A percentile compares a stretch with the other conserved stretches of the same genome.
phyloP scores from a whole-genome alignment of 306 rosid species.

The Crotalaria pallida region DNA sequence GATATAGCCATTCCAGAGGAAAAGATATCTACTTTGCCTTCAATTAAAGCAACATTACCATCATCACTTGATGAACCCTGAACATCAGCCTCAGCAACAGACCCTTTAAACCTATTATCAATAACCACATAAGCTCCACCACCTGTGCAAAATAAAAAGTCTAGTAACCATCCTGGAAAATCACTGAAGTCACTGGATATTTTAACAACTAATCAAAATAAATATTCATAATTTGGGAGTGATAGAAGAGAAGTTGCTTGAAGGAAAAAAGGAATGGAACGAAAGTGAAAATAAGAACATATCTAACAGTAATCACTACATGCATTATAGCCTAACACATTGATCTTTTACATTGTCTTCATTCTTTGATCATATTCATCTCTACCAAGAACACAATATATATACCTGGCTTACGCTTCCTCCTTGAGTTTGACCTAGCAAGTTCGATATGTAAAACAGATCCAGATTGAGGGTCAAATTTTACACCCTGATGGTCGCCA shows the following conservation, averaged over 20 bases:
- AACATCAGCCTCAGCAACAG: slow-evolving; percentile 50
- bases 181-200: not conserved
- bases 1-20: slow-evolving; percentile 3
- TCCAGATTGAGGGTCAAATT: slow-evolving; percentile 95
- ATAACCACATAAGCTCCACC: slow-evolving; percentile 86
- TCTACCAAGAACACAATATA: not conserved
- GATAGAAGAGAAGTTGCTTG: not conserved
- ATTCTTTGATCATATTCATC: not conserved
- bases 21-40: not conserved
- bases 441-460: slow-evolving; percentile 77
- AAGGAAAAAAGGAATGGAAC: not conserved
- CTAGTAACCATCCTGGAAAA: slow-evolving; percentile 11
- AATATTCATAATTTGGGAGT: not conserved
- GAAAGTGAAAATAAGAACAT: slow-evolving; percentile 6
- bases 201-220: slow-evolving; percentile 12
- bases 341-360: not conserved
- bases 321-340: not conserved
- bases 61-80: slow-evolving; percentile 77
- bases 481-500: slow-evolving; percentile 62
- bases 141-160: slow-evolving; percentile 44
- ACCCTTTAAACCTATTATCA: slow-evolving; percentile 67
- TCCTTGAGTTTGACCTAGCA: slow-evolving; percentile 92
- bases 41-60: slow-evolving; percentile 42
- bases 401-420: slow-evolving; percentile 86
- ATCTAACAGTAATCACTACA: not conserved